Evolutionary conservation across 805 yeast genomes (phyloP), one percentile per base, ranked within the genome.

Genomic region (Candida coquimbonensis): DNA sequence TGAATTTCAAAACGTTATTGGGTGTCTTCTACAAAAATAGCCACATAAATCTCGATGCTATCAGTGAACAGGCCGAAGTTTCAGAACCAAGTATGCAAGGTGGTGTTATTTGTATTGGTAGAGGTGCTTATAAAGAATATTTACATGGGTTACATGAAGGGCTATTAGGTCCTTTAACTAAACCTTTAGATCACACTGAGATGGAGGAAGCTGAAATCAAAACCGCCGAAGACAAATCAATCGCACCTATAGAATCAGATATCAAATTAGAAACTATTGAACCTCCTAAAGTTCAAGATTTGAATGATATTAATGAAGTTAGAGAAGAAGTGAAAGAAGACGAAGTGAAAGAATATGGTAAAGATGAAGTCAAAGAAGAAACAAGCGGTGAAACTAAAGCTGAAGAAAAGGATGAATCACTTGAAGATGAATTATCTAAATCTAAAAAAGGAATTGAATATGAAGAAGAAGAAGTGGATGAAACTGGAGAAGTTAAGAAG

Each of bases 41-140:
- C 17, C 49, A 43, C 29, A 59, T 62, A 35, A 49, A 53, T n/a
- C 55, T 64, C 1, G 43, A 53, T 6, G 57, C 66, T 1, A 56
- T 63, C 0, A 60, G 64, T 44, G 75, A 80, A 43, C 82, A 80
- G 57, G 70, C 80, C 2, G 63, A 70, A 31, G 70, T 66, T 5
- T 42, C 52, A 3, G 70, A 71, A 31, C 74, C 78, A 3, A 60
- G 61, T 13, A 44, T 71, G 27, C 76, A 81, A 9, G 97, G 97
- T 25, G 99, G 98, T 38, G 83, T 89, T 12, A 75, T 93, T 19
- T 87, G 96, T 61, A 68, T 93, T 25, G 99, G 99, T 5, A 75
- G 99, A 62, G 99, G 99, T 47, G 91, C 97, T 0, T 93, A 78
- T 63, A 91, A 91, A 63, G 99, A 93, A 70, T 93, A 88, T 61